Evolutionary conservation across 805 yeast species (phyloP).

Genomic region (Starmerella cellae): DNA sequence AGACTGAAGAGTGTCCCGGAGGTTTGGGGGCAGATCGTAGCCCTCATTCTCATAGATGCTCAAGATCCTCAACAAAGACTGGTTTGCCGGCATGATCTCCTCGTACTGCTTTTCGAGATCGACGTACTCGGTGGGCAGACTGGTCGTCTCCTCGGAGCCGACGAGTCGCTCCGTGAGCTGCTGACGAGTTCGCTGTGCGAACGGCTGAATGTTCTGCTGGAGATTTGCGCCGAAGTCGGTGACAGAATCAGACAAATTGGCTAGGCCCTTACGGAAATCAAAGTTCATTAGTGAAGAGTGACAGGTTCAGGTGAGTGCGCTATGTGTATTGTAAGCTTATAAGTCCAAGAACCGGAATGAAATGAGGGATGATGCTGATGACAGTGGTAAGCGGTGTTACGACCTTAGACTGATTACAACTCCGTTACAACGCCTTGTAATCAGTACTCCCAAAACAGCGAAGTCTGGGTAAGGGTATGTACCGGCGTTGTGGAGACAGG

Average conservation of each 20-base stretch:
- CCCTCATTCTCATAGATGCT: conserved; percentile 57
- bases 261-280: conserved; percentile 31
- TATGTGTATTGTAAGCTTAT: too few species aligned
- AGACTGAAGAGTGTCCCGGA: conserved; percentile 62
- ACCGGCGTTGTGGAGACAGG: too few species aligned
- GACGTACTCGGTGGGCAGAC: conserved; percentile 69
- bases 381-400: too few species aligned
- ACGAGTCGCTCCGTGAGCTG: conserved; percentile 69
- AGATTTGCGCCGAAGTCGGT: conserved; percentile 26
- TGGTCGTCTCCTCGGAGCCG: conserved; percentile 68
- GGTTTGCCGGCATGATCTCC: conserved; percentile 55
- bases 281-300: conserved; percentile 20
- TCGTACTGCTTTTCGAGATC: conserved; percentile 64
- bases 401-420: too few species aligned
- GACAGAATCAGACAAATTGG: conserved; percentile 26
- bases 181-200: conserved; percentile 71
- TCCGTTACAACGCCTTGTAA: too few species aligned
- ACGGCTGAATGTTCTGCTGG: conserved; percentile 41
- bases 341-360: too few species aligned
- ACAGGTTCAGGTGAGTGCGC: too few species aligned
- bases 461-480: too few species aligned
- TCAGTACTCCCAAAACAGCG: too few species aligned
- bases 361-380: too few species aligned
- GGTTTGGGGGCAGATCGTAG: conserved; percentile 70
- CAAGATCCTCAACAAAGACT: conserved; percentile 41